Percentiles rank a stretch among this genome's conserved stretches.
Conservation (phyloP, 2,329 filamentous ascomycete genomes). For the Calonectria naviculata region DNA sequence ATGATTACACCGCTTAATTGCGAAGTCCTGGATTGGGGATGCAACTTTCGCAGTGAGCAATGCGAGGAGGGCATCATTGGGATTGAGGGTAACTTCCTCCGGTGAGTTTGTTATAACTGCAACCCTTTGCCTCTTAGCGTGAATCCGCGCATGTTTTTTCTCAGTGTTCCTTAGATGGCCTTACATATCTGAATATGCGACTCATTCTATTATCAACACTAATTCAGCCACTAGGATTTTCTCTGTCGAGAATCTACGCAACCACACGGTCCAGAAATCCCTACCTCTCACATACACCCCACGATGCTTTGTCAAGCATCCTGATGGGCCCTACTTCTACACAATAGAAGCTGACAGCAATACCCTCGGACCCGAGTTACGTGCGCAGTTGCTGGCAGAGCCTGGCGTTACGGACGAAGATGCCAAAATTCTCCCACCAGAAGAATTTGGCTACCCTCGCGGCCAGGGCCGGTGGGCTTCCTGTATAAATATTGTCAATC, state of each 20-base stretch:
- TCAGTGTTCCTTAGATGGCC: conserved; percentile 99
- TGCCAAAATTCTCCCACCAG: conserved; percentile 74
- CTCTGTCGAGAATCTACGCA: conserved; percentile 88
- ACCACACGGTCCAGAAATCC: conserved; percentile 85
- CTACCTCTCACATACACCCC: conserved; percentile 92
- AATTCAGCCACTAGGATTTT: conserved; percentile 93
- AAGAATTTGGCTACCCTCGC: conserved; percentile 90
- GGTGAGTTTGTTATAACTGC: too few relatives aligned
- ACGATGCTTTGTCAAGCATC: conserved; percentile 86
- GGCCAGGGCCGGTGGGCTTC: conserved; percentile 92
- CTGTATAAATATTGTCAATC: conserved; percentile 94
- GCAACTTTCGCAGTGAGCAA: conserved; percentile 96
- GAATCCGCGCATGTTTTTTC: conserved; percentile 65
- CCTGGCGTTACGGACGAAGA: conserved; percentile 78
- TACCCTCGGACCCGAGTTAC: conserved; percentile 81
- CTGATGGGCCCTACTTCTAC: conserved; percentile 90
- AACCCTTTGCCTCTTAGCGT: too few relatives aligned
- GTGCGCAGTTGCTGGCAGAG: conserved; percentile 79
- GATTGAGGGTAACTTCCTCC: conserved; percentile 87
- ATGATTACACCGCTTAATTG: conserved; percentile 94
- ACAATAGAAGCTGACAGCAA: conserved; percentile 95
- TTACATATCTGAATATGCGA: too few relatives aligned
- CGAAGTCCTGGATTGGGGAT: conserved; percentile 88
- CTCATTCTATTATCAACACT: too few relatives aligned
- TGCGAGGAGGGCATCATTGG: conserved; percentile 95